Evolutionary conservation across 495 filamentous ascomycete species (phyloP).

Genomic region (Schizothecium vesticola): DNA sequence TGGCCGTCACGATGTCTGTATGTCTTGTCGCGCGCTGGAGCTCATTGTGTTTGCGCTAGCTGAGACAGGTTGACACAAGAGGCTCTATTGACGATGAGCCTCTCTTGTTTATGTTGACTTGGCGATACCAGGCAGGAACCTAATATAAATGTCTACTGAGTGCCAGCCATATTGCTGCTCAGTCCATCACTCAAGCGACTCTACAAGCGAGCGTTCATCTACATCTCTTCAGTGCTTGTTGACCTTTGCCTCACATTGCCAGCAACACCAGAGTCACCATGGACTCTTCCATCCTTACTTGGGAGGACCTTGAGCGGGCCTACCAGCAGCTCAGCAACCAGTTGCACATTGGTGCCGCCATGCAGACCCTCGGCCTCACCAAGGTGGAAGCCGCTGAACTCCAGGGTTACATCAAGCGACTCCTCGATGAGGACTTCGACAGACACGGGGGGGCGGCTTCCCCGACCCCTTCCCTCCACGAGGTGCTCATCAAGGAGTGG

Average conservation of each 20-base stretch:
- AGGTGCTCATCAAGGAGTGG: background rate
- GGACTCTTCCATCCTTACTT: background rate
- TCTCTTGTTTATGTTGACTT: background rate
- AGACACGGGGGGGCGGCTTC: background rate
- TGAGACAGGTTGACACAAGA: background rate
- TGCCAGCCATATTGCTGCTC: background rate
- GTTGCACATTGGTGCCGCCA: background rate
- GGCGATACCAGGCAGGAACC: background rate
- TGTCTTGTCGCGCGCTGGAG: background rate
- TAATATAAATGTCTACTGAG: background rate
- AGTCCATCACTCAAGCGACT: background rate
- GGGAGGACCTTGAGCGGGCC: background rate
- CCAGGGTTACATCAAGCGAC: constrained; percentile 19
- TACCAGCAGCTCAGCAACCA: background rate
- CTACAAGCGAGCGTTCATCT: background rate
- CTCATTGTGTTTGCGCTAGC: background rate
- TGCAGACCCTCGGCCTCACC: constrained; percentile 7
- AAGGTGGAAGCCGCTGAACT: constrained; percentile 14
- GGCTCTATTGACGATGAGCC: background rate
- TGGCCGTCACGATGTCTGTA: background rate
- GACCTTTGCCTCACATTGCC: background rate
- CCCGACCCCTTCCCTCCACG: background rate
- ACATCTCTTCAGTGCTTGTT: background rate
- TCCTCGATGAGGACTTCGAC: constrained; percentile 12
- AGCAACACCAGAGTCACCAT: background rate